A percentile compares a stretch with the other conserved stretches of the same genome.
Evolutionary conservation across 192 early-diverging fungal species (phyloP).

Genomic region (Podila horticola): DNA sequence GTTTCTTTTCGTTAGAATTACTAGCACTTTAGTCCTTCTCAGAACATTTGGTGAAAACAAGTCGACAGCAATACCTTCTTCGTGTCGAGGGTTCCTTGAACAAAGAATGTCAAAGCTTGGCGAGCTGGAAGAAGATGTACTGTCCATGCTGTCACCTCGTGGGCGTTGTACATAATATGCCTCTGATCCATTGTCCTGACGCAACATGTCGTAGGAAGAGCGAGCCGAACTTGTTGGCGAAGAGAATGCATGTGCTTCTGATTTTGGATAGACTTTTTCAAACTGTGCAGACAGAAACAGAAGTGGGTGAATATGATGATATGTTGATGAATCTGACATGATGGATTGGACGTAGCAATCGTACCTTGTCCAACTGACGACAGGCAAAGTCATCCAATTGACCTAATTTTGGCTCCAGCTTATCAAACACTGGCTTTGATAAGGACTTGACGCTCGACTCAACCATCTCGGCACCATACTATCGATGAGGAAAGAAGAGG

Average conservation of each 20-base stretch:
- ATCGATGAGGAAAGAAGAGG: background rate
- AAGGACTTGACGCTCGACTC: constrained; percentile 80
- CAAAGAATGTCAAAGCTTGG: constrained; percentile 41
- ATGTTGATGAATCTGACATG: no score
- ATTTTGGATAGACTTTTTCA: constrained; percentile 39
- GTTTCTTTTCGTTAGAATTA: background rate
- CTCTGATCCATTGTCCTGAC: constrained; percentile 35
- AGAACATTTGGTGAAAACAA: background rate
- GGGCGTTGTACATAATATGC: constrained; percentile 42
- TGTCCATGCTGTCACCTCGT: constrained; percentile 40
- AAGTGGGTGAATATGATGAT: no score
- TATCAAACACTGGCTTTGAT: constrained; percentile 78
- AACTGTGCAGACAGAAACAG: background rate
- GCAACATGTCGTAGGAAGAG: constrained; percentile 43
- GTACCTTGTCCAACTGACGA: constrained; percentile 77
- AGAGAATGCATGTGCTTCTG: constrained; percentile 37
- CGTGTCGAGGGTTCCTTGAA: constrained; percentile 31
- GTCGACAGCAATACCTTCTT: constrained; percentile 22
- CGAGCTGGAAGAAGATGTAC: constrained; percentile 36
- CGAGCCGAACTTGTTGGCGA: constrained; percentile 51
- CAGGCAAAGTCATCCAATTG: constrained; percentile 81
- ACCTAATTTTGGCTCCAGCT: constrained; percentile 72
- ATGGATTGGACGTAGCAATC: background rate
- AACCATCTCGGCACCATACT: constrained; percentile 79
- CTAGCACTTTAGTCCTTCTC: no score